Conservation (phyloP, 1,284 basidiomycete species). For the Retiboletus flavoniger region DNA sequence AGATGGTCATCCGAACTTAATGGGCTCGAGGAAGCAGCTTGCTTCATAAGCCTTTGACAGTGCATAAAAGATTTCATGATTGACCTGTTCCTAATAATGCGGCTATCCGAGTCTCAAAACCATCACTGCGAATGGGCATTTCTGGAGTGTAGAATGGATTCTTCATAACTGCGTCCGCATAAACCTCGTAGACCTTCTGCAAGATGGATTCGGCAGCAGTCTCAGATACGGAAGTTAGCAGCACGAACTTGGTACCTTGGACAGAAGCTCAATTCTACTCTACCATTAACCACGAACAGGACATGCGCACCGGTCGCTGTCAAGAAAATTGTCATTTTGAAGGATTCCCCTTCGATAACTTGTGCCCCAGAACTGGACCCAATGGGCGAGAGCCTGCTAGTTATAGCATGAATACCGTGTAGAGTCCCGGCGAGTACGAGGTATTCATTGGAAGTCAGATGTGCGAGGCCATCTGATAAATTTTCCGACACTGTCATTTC, state of each 20-base stretch:
- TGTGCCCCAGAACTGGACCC: conserved; percentile 85
- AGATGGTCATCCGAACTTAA: background rate
- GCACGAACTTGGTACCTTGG: conserved; percentile 95
- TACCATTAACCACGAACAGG: background rate
- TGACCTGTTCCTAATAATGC: conserved; percentile 54
- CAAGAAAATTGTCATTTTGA: conserved; percentile 86
- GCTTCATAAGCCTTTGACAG: background rate
- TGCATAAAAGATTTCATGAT: conserved; percentile 18
- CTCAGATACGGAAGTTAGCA: conserved; percentile 81
- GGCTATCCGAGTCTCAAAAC: conserved; percentile 77
- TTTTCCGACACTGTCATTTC: conserved; percentile 13
- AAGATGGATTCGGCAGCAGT: conserved; percentile 69
- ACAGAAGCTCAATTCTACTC: conserved; percentile 1
- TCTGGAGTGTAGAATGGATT: conserved; percentile 99
- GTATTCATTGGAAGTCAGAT: conserved; percentile 93
- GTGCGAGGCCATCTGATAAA: conserved; percentile 76
- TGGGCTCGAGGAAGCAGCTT: background rate
- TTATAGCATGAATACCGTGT: conserved; percentile 98
- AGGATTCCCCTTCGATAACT: conserved; percentile 91
- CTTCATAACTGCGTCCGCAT: conserved; percentile 96
- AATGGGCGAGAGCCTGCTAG: conserved; percentile 84
- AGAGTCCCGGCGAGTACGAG: conserved; percentile 96
- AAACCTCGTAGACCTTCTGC: conserved; percentile 86
- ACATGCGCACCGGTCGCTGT: conserved; percentile 83
- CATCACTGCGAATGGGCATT: conserved; percentile 94